These are phyloP conservation scores for Myrica gale DNA, from an alignment of 306 rosid genomes.

Conservation along the genomic window DNA sequence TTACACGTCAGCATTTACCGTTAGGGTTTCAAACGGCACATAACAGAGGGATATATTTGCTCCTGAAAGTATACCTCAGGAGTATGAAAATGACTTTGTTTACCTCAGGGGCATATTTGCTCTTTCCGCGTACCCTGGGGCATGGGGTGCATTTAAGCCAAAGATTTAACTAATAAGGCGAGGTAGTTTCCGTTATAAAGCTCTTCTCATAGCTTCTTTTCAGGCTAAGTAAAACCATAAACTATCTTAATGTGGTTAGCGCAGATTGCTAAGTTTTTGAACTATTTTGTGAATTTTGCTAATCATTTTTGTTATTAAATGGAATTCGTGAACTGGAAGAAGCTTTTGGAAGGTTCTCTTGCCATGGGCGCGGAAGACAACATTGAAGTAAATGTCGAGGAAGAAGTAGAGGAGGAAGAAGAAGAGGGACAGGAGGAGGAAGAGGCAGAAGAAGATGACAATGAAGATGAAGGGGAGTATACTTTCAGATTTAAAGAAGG, in stretches of 20 bases:
- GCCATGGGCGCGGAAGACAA: neutral
- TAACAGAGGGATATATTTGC: too few species aligned
- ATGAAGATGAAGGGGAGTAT: conserved; percentile 48
- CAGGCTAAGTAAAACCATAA: neutral
- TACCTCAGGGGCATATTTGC: too few species aligned
- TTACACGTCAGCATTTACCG: too few species aligned
- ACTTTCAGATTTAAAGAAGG: conserved; percentile 61
- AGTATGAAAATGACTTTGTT: too few species aligned
- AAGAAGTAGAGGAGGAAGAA: conserved; percentile 15
- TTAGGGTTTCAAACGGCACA: too few species aligned
- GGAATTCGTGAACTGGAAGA: conserved; percentile 18
- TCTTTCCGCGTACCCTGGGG: too few species aligned
- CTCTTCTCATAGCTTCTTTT: neutral
- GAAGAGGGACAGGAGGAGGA: conserved; percentile 32
- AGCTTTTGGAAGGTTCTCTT: conserved; percentile 15
- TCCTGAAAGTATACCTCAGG: too few species aligned
- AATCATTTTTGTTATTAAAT: neutral
- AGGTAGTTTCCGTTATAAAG: neutral
- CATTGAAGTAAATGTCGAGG: conserved; percentile 3
- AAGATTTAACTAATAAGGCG: neutral
- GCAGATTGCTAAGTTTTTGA: neutral
- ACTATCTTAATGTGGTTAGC: neutral
- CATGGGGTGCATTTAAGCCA: too few species aligned
- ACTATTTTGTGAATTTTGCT: neutral
- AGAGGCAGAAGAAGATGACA: conserved; percentile 39